Evolutionary conservation across 2,329 filamentous ascomycete species (phyloP).

Genomic region (Blastomyces silverae): DNA sequence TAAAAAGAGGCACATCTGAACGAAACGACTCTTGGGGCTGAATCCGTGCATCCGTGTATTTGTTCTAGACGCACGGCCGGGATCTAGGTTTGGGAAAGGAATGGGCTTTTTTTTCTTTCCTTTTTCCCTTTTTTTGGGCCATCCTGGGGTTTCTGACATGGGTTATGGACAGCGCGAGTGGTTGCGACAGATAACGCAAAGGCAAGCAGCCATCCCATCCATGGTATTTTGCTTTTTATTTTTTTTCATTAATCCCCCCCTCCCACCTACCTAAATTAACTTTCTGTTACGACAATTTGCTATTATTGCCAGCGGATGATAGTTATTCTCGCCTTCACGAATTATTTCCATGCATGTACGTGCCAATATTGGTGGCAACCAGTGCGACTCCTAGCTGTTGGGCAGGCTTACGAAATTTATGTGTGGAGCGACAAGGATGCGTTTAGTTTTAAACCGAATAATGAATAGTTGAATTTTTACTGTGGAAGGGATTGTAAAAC

Average conservation of each 20-base stretch:
- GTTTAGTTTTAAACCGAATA: neutral
- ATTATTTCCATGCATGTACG: no score
- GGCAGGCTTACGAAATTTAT: no score
- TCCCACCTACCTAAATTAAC: neutral
- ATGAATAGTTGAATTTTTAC: neutral
- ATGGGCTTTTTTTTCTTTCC: no score
- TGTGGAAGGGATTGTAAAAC: neutral
- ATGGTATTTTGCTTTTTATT: neutral
- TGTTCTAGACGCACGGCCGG: neutral
- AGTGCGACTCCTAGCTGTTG: no score
- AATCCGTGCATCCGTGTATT: neutral
- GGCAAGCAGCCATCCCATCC: neutral
- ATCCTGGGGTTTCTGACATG: neutral
- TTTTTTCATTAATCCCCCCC: neutral
- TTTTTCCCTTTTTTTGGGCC: no score
- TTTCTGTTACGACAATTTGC: neutral
- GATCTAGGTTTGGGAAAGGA: neutral
- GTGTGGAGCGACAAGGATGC: neutral
- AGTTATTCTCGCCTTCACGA: no score
- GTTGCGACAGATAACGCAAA: neutral
- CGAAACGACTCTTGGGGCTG: neutral
- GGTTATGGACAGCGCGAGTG: neutral
- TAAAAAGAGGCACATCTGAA: neutral
- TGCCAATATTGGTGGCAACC: no score
- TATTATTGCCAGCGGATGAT: neutral